A percentile compares a stretch with the other conserved stretches of the same genome.
These are phyloP conservation scores for Venturia effusa DNA, from an alignment of 2,329 filamentous ascomycete genomes.

Conservation along the genomic window DNA sequence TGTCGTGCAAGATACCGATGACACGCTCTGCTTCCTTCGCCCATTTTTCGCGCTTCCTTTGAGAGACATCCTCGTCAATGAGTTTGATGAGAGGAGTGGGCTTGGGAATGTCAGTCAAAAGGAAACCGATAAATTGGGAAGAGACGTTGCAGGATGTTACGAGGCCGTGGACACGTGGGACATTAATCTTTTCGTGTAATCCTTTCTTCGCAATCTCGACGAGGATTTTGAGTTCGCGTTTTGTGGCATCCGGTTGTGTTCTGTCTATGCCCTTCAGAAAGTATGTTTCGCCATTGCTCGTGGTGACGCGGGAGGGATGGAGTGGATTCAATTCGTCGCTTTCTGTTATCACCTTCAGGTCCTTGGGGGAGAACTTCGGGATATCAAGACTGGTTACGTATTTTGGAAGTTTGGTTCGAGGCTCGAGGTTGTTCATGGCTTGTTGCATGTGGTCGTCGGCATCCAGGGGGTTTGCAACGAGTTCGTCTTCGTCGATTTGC, in stretches of 20 bases:
- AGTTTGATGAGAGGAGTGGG: conserved; percentile 22
- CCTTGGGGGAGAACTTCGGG: conserved; percentile 16
- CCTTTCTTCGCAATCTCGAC: conserved; percentile 18
- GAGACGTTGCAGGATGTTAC: conserved; percentile 16
- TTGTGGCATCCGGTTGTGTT: conserved; percentile 20
- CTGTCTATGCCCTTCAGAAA: conserved; percentile 25
- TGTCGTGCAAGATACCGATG: conserved; percentile 20
- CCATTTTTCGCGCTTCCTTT: conserved; percentile 18
- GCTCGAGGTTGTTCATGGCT: conserved; percentile 18
- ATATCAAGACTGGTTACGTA: conserved; percentile 22
- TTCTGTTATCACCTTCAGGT: conserved; percentile 18
- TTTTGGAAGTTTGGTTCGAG: conserved; percentile 22
- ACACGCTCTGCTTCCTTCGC: conserved; percentile 12
- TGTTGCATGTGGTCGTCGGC: conserved; percentile 15
- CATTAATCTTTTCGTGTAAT: conserved; percentile 20
- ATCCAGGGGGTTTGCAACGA: conserved; percentile 18
- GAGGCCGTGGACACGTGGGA: conserved; percentile 21
- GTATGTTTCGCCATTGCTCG: conserved; percentile 14
- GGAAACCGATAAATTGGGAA: conserved; percentile 22
- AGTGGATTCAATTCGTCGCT: conserved; percentile 18
- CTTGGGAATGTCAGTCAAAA: conserved; percentile 22
- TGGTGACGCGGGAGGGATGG: conserved; percentile 17
- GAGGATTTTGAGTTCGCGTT: conserved; percentile 23
- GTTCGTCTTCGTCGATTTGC: conserved; percentile 16
- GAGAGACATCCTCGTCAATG: conserved; percentile 20